Base-by-base conservation (phyloP, 768 basidiomycete species). In the Tylopilus sp. region DNA sequence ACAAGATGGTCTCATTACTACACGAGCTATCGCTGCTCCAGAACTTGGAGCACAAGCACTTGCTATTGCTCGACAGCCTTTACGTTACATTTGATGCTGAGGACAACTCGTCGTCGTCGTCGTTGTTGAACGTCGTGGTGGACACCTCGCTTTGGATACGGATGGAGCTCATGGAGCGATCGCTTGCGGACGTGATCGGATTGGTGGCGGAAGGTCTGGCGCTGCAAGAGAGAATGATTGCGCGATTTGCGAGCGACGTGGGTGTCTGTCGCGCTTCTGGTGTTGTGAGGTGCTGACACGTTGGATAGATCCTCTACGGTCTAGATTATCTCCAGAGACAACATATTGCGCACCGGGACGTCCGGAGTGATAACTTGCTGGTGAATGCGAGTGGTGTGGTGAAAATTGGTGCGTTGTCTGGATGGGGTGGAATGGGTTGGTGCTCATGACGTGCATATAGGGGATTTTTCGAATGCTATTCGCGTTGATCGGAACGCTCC, bases 121-220 rank as follows among this genome's bases (percentile, higher is more conserved):
- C 28, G 2, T n/a, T n/a, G n/a, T n/a, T n/a, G n/a, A n/a, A n/a
- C n/a, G 23, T 26, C 3, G 30, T 25, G 7, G 57, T 70, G 20
- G 83, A 83, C 51, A 80, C 81, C 55, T 78, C 82, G 51, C 68
- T 93, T 33, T 93, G 91, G 91, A 85, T 93, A 44, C 74, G 85
- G 55, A 93, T 93, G 91, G 89, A 91, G 66, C 79, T 92, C 28
- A 91, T 93, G 90, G 88, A 91, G 60, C 77, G 89, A 55, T 91
- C 88, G 63, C 71, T 93, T 57, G 91, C 91, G 59, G 91, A 93
- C 65, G 78, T 93, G 41, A 75, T 92, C 15, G 80, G 74, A 15
- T 67, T 91, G 18, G 80, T 79, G 7, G 77, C 72, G 12, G 74
- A 80, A 53, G 88, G 87, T 0, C 66, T 90, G 33, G 73, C 78